A percentile compares a stretch with the other conserved stretches of the same genome.
Evolutionary conservation across 257 asterid species (phyloP).

Genomic region (Plantago elongata): DNA sequence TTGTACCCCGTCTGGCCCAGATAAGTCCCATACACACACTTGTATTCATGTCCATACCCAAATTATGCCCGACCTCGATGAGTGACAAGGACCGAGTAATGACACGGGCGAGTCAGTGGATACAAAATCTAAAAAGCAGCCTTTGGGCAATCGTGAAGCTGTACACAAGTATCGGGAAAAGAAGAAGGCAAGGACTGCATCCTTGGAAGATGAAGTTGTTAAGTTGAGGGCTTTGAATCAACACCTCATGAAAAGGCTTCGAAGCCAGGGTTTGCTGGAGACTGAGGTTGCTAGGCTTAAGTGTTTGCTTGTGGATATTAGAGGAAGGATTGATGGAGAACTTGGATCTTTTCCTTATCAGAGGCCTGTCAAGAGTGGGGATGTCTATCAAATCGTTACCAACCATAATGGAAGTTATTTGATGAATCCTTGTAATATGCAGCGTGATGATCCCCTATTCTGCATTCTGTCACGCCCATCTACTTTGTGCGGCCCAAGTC

Average conservation of each 20-base stretch:
- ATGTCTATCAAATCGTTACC: constrained; percentile 31
- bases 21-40: constrained; percentile 70
- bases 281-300: constrained; percentile 90
- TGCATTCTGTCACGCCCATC: too few species aligned
- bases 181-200: constrained; percentile 86
- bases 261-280: constrained; percentile 76
- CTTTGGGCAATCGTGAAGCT: constrained; percentile 86
- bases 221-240: constrained; percentile 74
- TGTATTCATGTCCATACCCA: constrained; percentile 95
- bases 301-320: constrained; percentile 86
- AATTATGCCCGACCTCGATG: constrained; percentile 57
- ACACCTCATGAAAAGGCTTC: constrained; percentile 82
- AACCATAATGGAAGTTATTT: constrained; percentile 54
- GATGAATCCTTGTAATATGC: constrained; percentile 77
- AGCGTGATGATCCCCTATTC: constrained; percentile 62
- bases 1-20: constrained; percentile 88
- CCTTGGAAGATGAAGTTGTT: constrained; percentile 79
- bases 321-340: constrained; percentile 96
- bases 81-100: constrained; percentile 53
- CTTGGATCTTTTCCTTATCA: constrained; percentile 94
- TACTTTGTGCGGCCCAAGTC: too few species aligned
- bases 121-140: constrained; percentile 58
- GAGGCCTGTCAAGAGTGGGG: constrained; percentile 51
- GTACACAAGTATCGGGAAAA: constrained; percentile 91
- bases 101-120: constrained; percentile 81